Evolutionary conservation across 116 monocot species (phyloP).

Genomic region (Cymodocea nodosa): DNA sequence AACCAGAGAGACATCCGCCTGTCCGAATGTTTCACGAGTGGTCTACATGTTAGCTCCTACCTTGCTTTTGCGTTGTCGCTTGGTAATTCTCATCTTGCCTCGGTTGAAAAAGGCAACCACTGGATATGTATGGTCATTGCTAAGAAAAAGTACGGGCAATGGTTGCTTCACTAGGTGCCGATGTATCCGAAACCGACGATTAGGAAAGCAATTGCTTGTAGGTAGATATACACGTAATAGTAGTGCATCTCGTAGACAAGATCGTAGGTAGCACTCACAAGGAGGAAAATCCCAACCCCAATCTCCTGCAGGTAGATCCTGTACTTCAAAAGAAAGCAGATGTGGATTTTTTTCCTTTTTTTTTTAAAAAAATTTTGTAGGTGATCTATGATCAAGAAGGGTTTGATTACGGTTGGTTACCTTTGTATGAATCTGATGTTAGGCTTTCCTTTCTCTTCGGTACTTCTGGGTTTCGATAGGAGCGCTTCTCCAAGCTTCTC

Average conservation of each 20-base stretch:
- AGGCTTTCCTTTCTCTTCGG: slow-evolving; percentile 1
- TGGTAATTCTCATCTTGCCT: no score
- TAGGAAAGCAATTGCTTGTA: slow-evolving; percentile 52
- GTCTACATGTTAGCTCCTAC: no score
- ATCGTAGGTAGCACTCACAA: slow-evolving; percentile 17
- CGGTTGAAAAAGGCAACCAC: no score
- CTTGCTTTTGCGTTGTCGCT: no score
- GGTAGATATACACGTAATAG: slow-evolving; percentile 50
- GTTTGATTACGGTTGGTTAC: slow-evolving; percentile 5
- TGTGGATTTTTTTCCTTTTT: no score
- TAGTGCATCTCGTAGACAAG: slow-evolving; percentile 9
- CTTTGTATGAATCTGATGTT: slow-evolving; percentile 15
- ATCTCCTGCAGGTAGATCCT: slow-evolving; percentile 22
- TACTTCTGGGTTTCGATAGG: slow-evolving; percentile 3
- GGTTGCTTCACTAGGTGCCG: slow-evolving; percentile 22
- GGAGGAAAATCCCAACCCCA: slow-evolving; percentile 15
- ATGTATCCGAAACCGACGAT: slow-evolving; percentile 59
- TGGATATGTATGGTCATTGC: no score
- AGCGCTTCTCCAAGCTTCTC: slow-evolving; percentile 25
- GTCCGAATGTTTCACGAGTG: no score
- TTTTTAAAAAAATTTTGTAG: no score
- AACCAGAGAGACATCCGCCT: no score
- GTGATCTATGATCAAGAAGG: not conserved
- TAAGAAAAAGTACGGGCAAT: not conserved
- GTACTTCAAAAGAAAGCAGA: slow-evolving; percentile 1